Evolutionary conservation across 2,329 filamentous ascomycete species (phyloP), one percentile per base, ranked within the genome.

Genomic region (Cladosporium halotolerans): DNA sequence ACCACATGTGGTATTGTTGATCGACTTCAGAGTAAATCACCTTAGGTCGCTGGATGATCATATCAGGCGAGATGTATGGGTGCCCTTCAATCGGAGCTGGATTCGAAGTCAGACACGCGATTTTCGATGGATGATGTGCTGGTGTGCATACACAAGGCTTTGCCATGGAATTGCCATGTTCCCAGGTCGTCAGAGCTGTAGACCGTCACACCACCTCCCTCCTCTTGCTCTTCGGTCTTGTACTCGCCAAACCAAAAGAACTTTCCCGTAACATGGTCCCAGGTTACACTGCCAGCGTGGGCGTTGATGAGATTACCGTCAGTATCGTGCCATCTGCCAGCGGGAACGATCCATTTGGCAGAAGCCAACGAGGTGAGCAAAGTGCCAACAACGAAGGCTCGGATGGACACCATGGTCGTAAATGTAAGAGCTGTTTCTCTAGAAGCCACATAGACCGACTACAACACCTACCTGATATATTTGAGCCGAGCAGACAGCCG

Each of bases 241-340:
- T 82, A 79, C 62, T 84, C 81, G 34, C 81, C 81, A 53, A 83
- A 84, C 73, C 76, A 77, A 67, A 76, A 84, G 63, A 81, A 84
- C 55, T 73, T 79, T 13, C 76, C 76, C 0, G 73, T 74, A 4
- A 74, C 72, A 38, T 76, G 66, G 39, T 83, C 79, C 0, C 78
- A 63, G 0, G 75, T 75, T 6, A 84, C 70, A 10, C 76, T 76
- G 1, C 81, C 81, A 1, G 81, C 82, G 62, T 85, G 81, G 1
- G 81, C 81, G 49, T 82, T 84, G 50, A 84, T 76, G 10, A 82
- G 63, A n/a, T 78, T 75, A 0, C 80, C 80, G 2, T 81, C 73
- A 0, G 79, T 84, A 58, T 83, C 81, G 14, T 68, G 73, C 82
- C 82, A 85, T 63, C 80, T 70, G 0, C 73, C 81, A 3, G 81